Percentiles rank a stretch among this genome's conserved stretches.
phyloP scores from a whole-genome alignment of 495 filamentous ascomycete species.

The Tuber calosporum region DNA sequence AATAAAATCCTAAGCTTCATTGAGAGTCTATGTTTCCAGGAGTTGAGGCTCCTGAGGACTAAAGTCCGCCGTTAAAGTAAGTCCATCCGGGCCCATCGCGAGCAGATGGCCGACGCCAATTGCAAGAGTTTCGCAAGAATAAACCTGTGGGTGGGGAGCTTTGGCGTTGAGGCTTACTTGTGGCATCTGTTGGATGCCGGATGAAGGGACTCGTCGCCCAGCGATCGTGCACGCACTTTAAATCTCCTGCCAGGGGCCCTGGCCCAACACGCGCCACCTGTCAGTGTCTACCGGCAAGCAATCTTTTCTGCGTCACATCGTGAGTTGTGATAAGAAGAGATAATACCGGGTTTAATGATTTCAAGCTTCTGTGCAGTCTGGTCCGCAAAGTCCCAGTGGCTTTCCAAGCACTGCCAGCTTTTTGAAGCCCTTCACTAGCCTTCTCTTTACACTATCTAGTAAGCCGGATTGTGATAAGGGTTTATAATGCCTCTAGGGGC shows the following conservation, averaged over 20 bases:
- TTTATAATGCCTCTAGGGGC: too few species aligned
- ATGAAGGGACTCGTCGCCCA: neutral
- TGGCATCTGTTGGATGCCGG: neutral
- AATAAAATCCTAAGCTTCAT: neutral
- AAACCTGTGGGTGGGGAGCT: neutral
- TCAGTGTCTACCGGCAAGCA: neutral
- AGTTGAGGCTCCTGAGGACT: neutral
- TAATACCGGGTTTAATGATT: neutral
- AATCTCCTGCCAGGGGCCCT: neutral
- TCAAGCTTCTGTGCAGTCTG: neutral
- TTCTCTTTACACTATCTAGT: too few species aligned
- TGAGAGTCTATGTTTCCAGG: neutral
- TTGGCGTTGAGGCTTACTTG: neutral
- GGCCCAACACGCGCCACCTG: neutral
- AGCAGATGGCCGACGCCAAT: neutral
- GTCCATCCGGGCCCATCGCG: neutral
- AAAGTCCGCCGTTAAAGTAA: neutral
- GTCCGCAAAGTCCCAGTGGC: too few species aligned
- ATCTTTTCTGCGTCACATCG: neutral
- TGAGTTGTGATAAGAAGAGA: neutral
- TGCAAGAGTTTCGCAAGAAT: neutral
- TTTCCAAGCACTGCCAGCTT: too few species aligned
- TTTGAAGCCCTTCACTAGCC: too few species aligned
- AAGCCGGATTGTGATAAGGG: too few species aligned
- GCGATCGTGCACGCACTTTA: neutral